phyloP scores from a whole-genome alignment of 805 yeast genomes.

The Cyberlindnera maclurae region DNA sequence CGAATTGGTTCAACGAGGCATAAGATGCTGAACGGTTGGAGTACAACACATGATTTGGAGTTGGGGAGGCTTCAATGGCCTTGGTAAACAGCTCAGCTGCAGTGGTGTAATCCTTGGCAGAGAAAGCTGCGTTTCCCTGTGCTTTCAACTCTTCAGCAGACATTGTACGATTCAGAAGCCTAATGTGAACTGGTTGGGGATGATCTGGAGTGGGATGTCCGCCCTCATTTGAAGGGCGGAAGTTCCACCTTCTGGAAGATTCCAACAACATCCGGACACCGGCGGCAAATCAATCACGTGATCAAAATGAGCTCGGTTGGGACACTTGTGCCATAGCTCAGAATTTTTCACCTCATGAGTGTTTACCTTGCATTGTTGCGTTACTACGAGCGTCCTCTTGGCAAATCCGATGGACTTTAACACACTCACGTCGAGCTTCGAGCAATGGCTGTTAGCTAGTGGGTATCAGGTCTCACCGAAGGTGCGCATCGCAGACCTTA shows the following conservation, averaged over 20 bases:
- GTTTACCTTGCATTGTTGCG: too few species aligned
- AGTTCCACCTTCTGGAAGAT: too few species aligned
- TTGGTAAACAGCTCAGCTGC: constrained; percentile 78
- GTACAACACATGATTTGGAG: constrained; percentile 86
- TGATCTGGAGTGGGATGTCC: neutral
- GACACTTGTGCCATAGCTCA: too few species aligned
- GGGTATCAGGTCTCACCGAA: constrained; percentile 48
- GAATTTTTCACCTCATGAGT: too few species aligned
- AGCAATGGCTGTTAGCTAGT: constrained; percentile 36
- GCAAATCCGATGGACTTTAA: constrained; percentile 14
- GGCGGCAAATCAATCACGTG: too few species aligned
- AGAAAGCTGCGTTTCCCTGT: constrained; percentile 88
- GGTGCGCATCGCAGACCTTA: constrained; percentile 52
- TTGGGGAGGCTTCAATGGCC: constrained; percentile 77
- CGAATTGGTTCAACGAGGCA: constrained; percentile 70
- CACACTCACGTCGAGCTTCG: constrained; percentile 33
- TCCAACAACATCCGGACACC: too few species aligned
- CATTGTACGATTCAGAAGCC: constrained; percentile 23
- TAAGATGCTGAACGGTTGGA: constrained; percentile 93
- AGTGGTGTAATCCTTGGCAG: constrained; percentile 72
- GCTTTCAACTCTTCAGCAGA: constrained; percentile 78
- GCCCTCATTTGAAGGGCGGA: too few species aligned
- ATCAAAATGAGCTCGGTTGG: too few species aligned
- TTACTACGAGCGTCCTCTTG: neutral
- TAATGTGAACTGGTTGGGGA: neutral